These are phyloP conservation scores for Euphrasia confusa DNA, from an alignment of 257 asterid species.

Conservation along the genomic window DNA sequence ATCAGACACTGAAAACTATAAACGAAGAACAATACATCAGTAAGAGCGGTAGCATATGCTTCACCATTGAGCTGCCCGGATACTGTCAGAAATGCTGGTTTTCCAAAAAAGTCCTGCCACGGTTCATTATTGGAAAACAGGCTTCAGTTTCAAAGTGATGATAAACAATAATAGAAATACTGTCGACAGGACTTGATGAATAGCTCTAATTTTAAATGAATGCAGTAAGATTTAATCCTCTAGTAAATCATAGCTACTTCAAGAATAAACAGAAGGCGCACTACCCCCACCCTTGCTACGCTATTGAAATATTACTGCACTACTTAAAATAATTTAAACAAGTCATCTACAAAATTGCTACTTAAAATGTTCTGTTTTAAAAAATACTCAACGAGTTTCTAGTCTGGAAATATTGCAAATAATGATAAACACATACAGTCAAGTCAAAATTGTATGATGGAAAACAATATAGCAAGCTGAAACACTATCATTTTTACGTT, in stretches of 20 bases:
- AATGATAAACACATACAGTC: slow-evolving; percentile 5
- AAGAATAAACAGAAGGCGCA: slow-evolving; percentile 1
- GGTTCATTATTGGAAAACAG: slow-evolving; percentile 7
- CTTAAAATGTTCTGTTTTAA: neutral
- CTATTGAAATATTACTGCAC: neutral
- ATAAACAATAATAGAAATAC: slow-evolving; percentile 14
- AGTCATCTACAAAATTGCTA: neutral
- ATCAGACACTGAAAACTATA: neutral
- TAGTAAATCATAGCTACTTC: neutral
- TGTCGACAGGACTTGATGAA: neutral
- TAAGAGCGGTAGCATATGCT: slow-evolving; percentile 94
- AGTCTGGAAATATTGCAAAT: slow-evolving; percentile 2
- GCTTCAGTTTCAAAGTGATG: slow-evolving; percentile 19
- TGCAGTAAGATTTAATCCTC: slow-evolving; percentile 10
- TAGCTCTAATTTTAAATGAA: neutral
- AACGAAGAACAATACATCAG: slow-evolving; percentile 58
- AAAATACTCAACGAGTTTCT: neutral
- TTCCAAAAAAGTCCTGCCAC: slow-evolving; percentile 90
- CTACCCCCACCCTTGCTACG: neutral
- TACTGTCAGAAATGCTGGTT: slow-evolving; percentile 90
- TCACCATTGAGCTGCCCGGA: slow-evolving; percentile 99
- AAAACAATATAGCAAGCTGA: slow-evolving; percentile 1
- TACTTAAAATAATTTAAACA: neutral
- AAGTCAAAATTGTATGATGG: neutral
- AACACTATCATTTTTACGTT: neutral